These are phyloP conservation scores for Apiosordaria backusii DNA, from an alignment of 495 filamentous ascomycete genomes.

Conservation along the genomic window DNA sequence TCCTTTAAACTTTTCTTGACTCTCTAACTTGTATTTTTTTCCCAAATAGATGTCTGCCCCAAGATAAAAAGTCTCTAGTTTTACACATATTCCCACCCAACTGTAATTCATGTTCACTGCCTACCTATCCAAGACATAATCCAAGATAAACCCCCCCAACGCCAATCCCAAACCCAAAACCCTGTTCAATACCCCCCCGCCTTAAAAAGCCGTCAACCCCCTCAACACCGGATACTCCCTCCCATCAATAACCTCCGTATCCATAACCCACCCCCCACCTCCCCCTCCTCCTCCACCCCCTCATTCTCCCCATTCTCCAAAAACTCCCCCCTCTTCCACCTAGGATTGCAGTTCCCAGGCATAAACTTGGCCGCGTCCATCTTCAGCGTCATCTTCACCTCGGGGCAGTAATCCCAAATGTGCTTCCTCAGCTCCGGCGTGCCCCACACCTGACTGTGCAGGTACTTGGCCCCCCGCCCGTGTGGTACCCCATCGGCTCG, in stretches of 20 bases:
- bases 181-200: background rate
- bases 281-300: constrained; percentile 1
- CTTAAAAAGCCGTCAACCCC: constrained; percentile 34
- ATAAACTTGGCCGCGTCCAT: constrained; percentile 47
- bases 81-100: too few species aligned
- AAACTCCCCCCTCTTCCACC: constrained; percentile 37
- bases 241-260: constrained; percentile 40
- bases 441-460: constrained; percentile 43
- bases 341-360: constrained; percentile 34
- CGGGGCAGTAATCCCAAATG: constrained; percentile 51
- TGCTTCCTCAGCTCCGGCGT: constrained; percentile 38
- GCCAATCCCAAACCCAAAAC: constrained; percentile 3
- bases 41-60: too few species aligned
- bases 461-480: constrained; percentile 40
- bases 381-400: constrained; percentile 49
- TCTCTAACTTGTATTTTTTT: too few species aligned
- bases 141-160: background rate
- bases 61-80: too few species aligned
- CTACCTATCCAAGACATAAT: too few species aligned
- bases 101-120: too few species aligned
- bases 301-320: constrained; percentile 13
- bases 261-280: constrained; percentile 16
- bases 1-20: too few species aligned
- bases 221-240: constrained; percentile 41
- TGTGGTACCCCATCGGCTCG: constrained; percentile 54